Evolutionary conservation across 2,329 filamentous ascomycete genomes (phyloP), one percentile per base, ranked within the genome.

Genomic region (Aureobasidium subglaciale): DNA sequence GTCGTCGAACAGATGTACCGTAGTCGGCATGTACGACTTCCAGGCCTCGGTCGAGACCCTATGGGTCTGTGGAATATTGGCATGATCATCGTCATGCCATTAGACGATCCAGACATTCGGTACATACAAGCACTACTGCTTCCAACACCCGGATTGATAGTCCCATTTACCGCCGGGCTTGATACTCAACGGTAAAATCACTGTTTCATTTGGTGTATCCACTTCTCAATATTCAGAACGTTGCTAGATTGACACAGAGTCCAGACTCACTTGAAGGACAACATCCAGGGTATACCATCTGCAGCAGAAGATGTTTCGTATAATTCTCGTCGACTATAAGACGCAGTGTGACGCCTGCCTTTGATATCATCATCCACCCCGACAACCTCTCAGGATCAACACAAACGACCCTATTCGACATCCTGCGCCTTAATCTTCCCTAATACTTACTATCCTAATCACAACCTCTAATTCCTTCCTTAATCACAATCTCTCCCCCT

Each of bases 211-310:
- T 25, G 16, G 16, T 18, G 10, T 15, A 29, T 40, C 48, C 48
- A 52, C 46, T 50, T 38, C 16, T 27, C 46, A 38, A 38, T 50
- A 50, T 29, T 38, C 5, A 20, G 32, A n/a, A 50, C 46, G 46
- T 50, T 50, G 32, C 38, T 10, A 6, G 32, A 24, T 50, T 50
- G 46, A 50, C 46, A 25, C 32, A 27, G 32, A 50, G 34, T 50
- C 46, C 16, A 50, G 46, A 50, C 32, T 50, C n/a, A 9, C 27
- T 38, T 22, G 32, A 50, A 38, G 46, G 15, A 25, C 22, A 49
- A 37, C 30, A 35, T 5, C 5, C 10, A 18, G 15, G 24, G 11
- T 25, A 50, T 35, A 38, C 22, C 46, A 50, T 34, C 22, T 6
- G 29, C 4, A 13, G n/a, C 24, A 34, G 42, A 32, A 9, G 42